These are phyloP conservation scores for Cyclanthera cordifolia DNA, from an alignment of 306 rosid genomes.

Conservation along the genomic window DNA sequence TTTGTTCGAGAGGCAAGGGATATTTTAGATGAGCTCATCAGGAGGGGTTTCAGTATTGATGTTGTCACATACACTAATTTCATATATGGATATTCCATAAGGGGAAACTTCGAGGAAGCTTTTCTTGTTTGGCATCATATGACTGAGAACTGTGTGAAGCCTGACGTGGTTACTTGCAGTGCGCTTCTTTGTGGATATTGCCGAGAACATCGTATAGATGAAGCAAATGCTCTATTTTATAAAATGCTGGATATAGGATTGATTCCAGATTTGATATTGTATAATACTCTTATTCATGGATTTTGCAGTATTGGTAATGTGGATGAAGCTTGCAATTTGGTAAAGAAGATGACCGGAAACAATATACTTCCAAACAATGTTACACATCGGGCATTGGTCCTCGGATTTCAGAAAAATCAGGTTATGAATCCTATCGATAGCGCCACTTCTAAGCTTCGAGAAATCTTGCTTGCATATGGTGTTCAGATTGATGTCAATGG, in stretches of 20 bases:
- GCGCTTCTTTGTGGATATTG: constrained; percentile 31
- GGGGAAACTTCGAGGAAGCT: constrained; percentile 29
- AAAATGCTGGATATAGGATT: constrained; percentile 27
- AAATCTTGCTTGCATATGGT: constrained; percentile 17
- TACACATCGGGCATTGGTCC: constrained; percentile 21
- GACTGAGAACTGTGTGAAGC: constrained; percentile 27
- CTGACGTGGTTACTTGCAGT: constrained; percentile 35
- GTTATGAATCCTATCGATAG: constrained; percentile 14
- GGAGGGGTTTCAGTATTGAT: constrained; percentile 30
- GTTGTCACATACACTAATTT: constrained; percentile 24
- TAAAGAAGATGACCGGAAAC: constrained; percentile 22
- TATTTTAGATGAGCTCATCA: constrained; percentile 22
- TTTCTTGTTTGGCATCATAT: constrained; percentile 29
- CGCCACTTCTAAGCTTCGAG: constrained; percentile 24
- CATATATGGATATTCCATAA: constrained; percentile 25
- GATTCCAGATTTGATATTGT: constrained; percentile 22
- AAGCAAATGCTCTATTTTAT: constrained; percentile 24
- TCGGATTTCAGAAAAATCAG: constrained; percentile 21
- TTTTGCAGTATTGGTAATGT: constrained; percentile 26
- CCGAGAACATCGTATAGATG: constrained; percentile 20
- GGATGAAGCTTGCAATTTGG: constrained; percentile 25
- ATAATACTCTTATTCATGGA: constrained; percentile 30
- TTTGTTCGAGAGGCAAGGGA: constrained; percentile 24
- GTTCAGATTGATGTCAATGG: background rate
- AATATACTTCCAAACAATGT: constrained; percentile 24